phyloP scores from a whole-genome alignment of 148 eudicot species.

The Chenopodium formosanum region DNA sequence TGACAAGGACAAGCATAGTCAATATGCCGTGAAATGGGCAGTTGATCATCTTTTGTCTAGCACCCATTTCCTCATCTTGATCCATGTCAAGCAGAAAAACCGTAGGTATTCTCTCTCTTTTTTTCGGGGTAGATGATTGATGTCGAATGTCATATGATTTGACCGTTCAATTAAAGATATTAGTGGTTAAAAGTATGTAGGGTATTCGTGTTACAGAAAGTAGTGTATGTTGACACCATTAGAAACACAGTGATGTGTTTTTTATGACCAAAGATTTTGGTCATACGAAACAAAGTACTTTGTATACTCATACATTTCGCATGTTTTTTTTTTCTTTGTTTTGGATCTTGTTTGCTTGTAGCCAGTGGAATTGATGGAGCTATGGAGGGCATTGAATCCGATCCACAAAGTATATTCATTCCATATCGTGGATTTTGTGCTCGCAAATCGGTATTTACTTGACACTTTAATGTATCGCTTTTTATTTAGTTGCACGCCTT shows the following conservation, averaged over 20 bases:
- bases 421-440: slow-evolving; percentile 48
- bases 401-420: slow-evolving; percentile 37
- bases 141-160: background rate
- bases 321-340: background rate
- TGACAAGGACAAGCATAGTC: slow-evolving; percentile 57
- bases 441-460: slow-evolving; percentile 51
- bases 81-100: slow-evolving; percentile 47
- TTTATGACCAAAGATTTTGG: no score
- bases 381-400: slow-evolving; percentile 16
- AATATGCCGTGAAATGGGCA: slow-evolving; percentile 60
- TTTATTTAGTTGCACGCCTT: no score
- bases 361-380: background rate
- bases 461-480: background rate
- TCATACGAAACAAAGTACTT: no score
- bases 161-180: no score
- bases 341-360: background rate
- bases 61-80: slow-evolving; percentile 28
- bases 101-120: slow-evolving; percentile 37
- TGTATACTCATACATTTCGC: background rate
- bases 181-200: no score
- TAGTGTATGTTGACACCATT: no score
- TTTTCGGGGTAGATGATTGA: background rate
- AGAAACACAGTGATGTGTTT: no score
- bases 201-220: no score
- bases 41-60: slow-evolving; percentile 38